Evolutionary conservation across 1,284 basidiomycete genomes (phyloP).

Genomic region (Porodaedalea pini): DNA sequence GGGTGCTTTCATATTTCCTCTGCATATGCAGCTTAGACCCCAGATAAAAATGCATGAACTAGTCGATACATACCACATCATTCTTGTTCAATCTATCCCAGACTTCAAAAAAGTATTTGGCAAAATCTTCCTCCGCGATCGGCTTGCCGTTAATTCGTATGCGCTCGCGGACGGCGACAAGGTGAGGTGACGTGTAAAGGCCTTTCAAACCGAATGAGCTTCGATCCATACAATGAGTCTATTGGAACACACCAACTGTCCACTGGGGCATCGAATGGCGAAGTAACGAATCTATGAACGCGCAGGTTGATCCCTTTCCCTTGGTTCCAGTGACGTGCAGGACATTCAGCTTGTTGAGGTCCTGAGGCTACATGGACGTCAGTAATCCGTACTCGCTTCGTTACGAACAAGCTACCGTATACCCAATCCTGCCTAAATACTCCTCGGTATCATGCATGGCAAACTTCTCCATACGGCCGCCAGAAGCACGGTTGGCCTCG

Average conservation of each 20-base stretch:
- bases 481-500: slow-evolving; percentile 78
- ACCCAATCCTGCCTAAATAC: slow-evolving; percentile 85
- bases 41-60: background rate
- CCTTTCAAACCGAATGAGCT: slow-evolving; percentile 41
- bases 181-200: slow-evolving; percentile 95
- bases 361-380: slow-evolving; percentile 53
- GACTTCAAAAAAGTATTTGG: slow-evolving; percentile 93
- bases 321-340: slow-evolving; percentile 98
- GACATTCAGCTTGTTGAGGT: slow-evolving; percentile 88
- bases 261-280: slow-evolving; percentile 59
- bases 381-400: slow-evolving; percentile 9
- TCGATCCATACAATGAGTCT: background rate
- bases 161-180: slow-evolving; percentile 93
- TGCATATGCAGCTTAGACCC: slow-evolving; percentile 27
- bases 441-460: slow-evolving; percentile 90
- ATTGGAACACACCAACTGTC: slow-evolving; percentile 57
- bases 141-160: slow-evolving; percentile 93
- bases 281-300: slow-evolving; percentile 81
- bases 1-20: slow-evolving; percentile 56
- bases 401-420: slow-evolving; percentile 50
- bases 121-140: slow-evolving; percentile 83
- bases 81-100: slow-evolving; percentile 88
- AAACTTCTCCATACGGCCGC: slow-evolving; percentile 63
- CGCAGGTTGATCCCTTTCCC: slow-evolving; percentile 97
- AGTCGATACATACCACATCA: slow-evolving; percentile 41